These are phyloP conservation scores for Fraxinus platypoda DNA, from an alignment of 305 asterid species.

Conservation along the genomic window DNA sequence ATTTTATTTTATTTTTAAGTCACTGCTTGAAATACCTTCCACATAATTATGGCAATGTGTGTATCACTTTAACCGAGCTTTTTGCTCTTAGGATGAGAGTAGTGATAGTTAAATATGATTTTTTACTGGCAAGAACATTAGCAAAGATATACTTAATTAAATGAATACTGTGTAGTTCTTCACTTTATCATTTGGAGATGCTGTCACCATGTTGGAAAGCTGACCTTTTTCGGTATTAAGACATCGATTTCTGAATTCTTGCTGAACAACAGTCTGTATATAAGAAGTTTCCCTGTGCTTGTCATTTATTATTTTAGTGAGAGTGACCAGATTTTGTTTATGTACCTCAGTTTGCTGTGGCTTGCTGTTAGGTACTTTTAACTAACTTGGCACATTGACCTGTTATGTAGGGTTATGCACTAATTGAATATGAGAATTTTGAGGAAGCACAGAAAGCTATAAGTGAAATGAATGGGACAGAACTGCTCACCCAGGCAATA, in stretches of 20 bases:
- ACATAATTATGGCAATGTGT: neutral
- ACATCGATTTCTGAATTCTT: neutral
- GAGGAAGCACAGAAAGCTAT: conserved; percentile 86
- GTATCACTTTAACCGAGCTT: neutral
- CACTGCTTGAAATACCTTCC: neutral
- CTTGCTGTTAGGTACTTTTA: neutral
- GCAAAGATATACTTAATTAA: neutral
- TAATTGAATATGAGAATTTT: conserved; percentile 75
- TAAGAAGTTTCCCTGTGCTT: neutral
- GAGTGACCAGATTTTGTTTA: neutral
- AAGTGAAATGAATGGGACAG: conserved; percentile 58
- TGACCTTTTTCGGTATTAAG: neutral
- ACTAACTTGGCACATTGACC: conserved; percentile 1
- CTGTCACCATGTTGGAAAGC: neutral
- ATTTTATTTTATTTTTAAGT: neutral
- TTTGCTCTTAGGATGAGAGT: neutral
- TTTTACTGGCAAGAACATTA: neutral
- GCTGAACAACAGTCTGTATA: neutral
- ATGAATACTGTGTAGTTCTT: neutral
- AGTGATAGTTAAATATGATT: neutral
- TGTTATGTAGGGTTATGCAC: conserved; percentile 74
- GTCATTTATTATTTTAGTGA: neutral
- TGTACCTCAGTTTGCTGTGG: neutral
- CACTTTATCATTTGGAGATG: neutral
- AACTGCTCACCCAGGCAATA: conserved; percentile 46